These are phyloP conservation scores for Kalmusia sp. DNA, from an alignment of 2,329 filamentous ascomycete species.

Conservation along the genomic window DNA sequence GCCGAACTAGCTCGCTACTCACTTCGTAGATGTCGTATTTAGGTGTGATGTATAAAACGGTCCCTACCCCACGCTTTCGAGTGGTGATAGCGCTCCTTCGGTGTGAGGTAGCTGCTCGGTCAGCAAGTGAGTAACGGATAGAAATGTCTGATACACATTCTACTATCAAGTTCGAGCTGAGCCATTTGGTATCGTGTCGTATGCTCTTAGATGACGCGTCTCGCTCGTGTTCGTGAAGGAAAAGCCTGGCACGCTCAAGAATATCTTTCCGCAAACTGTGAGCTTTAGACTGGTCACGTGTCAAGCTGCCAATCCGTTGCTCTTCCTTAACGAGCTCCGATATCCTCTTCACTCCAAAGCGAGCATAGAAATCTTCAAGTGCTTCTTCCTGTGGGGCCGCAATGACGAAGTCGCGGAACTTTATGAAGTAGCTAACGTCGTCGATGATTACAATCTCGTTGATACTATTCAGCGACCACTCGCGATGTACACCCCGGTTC, in stretches of 20 bases:
- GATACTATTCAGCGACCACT: slow-evolving; percentile 79
- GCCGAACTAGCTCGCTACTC: slow-evolving; percentile 81
- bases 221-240: slow-evolving; percentile 81
- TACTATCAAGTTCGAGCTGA: slow-evolving; percentile 83
- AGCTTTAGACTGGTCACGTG: slow-evolving; percentile 72
- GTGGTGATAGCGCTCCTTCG: slow-evolving; percentile 72
- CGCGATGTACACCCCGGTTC: slow-evolving; percentile 61
- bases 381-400: slow-evolving; percentile 89
- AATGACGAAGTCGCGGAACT: slow-evolving; percentile 85
- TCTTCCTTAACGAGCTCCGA: slow-evolving; percentile 81
- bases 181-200: slow-evolving; percentile 86
- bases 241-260: slow-evolving; percentile 85
- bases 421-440: slow-evolving; percentile 66
- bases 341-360: slow-evolving; percentile 79
- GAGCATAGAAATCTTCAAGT: slow-evolving; percentile 83
- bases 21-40: slow-evolving; percentile 89
- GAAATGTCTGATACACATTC: slow-evolving; percentile 79
- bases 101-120: slow-evolving; percentile 60
- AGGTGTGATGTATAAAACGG: slow-evolving; percentile 78
- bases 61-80: slow-evolving; percentile 72
- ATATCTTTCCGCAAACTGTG: slow-evolving; percentile 78
- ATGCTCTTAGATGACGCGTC: slow-evolving; percentile 68
- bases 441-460: slow-evolving; percentile 74
- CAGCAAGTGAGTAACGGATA: slow-evolving; percentile 76
- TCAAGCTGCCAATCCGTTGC: slow-evolving; percentile 71